phyloP scores from a whole-genome alignment of 495 filamentous ascomycete genomes.

The Penicillium turbatum region DNA sequence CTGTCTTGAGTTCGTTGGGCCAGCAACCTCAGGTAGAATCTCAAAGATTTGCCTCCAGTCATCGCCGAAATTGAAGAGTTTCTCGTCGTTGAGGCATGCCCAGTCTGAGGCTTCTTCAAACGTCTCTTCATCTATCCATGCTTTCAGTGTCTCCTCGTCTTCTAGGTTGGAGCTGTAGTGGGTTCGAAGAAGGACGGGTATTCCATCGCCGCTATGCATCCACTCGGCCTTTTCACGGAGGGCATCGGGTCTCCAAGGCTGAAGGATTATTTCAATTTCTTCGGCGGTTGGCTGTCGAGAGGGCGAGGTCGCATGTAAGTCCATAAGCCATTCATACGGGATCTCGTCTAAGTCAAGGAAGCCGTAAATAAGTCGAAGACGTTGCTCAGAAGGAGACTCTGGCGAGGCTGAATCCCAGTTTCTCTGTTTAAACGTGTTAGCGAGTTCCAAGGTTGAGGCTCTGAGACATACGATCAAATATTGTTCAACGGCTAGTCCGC shows the following conservation, averaged over 20 bases:
- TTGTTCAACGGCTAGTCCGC: constrained; percentile 2
- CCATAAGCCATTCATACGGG: background rate
- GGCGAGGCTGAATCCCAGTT: constrained; percentile 1
- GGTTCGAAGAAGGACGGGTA: background rate
- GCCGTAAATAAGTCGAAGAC: background rate
- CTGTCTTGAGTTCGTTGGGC: background rate
- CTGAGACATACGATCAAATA: background rate
- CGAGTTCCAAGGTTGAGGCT: constrained; percentile 1
- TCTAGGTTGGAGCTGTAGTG: background rate
- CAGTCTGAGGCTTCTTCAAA: constrained; percentile 3
- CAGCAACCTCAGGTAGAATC: constrained; percentile 1
- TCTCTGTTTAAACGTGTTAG: background rate
- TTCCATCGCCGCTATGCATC: background rate
- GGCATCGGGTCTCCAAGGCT: background rate
- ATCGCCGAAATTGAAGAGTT: constrained; percentile 1
- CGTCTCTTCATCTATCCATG: constrained; percentile 1
- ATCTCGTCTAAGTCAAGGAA: background rate
- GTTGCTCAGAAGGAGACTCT: background rate
- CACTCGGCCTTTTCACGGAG: background rate
- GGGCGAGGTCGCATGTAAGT: background rate
- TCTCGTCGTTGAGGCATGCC: background rate
- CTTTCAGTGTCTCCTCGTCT: constrained; percentile 4
- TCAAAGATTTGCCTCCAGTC: background rate
- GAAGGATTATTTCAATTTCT: constrained; percentile 2
- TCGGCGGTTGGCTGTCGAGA: background rate